Percentiles rank a stretch among this genome's conserved stretches.
phyloP scores from a whole-genome alignment of 352 stramenopile species.

The Plasmopara halstedii region DNA sequence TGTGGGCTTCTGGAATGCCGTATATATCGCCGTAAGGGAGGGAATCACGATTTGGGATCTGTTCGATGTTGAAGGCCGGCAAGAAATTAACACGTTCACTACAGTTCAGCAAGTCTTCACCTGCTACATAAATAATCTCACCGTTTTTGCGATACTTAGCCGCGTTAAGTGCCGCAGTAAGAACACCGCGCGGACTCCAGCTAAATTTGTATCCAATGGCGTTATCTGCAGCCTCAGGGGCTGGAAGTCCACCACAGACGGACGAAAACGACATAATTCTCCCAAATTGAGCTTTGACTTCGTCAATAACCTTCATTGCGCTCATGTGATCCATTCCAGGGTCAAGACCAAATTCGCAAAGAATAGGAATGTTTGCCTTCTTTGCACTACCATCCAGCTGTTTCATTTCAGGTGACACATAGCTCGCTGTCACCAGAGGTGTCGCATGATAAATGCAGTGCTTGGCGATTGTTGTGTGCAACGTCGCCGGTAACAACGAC shows the following conservation, averaged over 20 bases:
- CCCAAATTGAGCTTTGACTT: conserved; percentile 87
- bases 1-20: conserved; percentile 87
- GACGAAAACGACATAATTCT: conserved; percentile 90
- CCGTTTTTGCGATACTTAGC: conserved; percentile 85
- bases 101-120: conserved; percentile 80
- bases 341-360: conserved; percentile 95
- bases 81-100: conserved; percentile 84
- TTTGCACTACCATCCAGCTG: conserved; percentile 64
- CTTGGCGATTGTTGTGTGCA: conserved; percentile 89
- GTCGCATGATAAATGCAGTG: conserved; percentile 81
- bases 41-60: conserved; percentile 93
- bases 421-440: conserved; percentile 93
- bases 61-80: conserved; percentile 89
- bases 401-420: conserved; percentile 92
- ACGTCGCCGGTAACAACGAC: conserved; percentile 89
- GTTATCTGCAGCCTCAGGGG: conserved; percentile 93
- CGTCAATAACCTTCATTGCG: conserved; percentile 95
- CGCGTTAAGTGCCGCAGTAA: conserved; percentile 89
- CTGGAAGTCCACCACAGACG: conserved; percentile 91
- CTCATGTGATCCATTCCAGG: conserved; percentile 96
- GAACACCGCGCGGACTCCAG: conserved; percentile 92
- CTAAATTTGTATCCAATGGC: conserved; percentile 97
- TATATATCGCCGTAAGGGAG: conserved; percentile 91
- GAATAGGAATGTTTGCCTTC: conserved; percentile 81
- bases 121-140: conserved; percentile 76